Evolutionary conservation across 1,284 basidiomycete species (phyloP).

Genomic region (Athelia psychrophila): DNA sequence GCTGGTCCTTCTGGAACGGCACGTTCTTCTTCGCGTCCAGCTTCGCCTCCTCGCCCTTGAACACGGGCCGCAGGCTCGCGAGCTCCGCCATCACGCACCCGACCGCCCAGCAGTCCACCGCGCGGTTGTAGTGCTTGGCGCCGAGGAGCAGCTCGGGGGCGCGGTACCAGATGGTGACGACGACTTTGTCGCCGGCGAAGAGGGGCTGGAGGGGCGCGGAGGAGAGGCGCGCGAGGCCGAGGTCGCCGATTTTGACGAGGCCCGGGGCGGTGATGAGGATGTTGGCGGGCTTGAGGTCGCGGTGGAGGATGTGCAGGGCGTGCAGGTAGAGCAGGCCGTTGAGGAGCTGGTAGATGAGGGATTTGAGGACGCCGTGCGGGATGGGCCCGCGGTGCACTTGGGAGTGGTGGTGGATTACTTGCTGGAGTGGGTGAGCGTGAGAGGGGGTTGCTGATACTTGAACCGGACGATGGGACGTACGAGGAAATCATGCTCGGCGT

Average conservation of each 20-base stretch:
- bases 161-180: conserved; percentile 99
- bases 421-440: conserved; percentile 43
- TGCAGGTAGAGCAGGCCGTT: conserved; percentile 96
- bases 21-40: conserved; percentile 90
- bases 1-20: conserved; percentile 93
- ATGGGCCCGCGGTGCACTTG: conserved; percentile 83
- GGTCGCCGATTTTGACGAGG: conserved; percentile 96
- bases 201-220: conserved; percentile 85
- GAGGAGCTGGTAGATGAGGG: conserved; percentile 92
- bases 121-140: conserved; percentile 95
- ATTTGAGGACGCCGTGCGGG: conserved; percentile 81
- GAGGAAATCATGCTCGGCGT: conserved; percentile 97
- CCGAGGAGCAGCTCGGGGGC: conserved; percentile 94
- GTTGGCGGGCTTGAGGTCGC: conserved; percentile 98
- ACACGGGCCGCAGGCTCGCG: conserved; percentile 91
- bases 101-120: conserved; percentile 94
- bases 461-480: conserved; percentile 41
- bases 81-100: conserved; percentile 98
- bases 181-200: conserved; percentile 93
- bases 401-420: conserved; percentile 98
- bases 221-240: conserved; percentile 89
- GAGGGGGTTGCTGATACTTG: background rate
- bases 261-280: conserved; percentile 91
- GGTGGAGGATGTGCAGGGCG: conserved; percentile 92
- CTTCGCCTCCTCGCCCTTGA: conserved; percentile 99